A percentile compares a stretch with the other conserved stretches of the same genome.
Conservation (phyloP, 805 yeast species). For the Wickerhamomyces queroliae region DNA sequence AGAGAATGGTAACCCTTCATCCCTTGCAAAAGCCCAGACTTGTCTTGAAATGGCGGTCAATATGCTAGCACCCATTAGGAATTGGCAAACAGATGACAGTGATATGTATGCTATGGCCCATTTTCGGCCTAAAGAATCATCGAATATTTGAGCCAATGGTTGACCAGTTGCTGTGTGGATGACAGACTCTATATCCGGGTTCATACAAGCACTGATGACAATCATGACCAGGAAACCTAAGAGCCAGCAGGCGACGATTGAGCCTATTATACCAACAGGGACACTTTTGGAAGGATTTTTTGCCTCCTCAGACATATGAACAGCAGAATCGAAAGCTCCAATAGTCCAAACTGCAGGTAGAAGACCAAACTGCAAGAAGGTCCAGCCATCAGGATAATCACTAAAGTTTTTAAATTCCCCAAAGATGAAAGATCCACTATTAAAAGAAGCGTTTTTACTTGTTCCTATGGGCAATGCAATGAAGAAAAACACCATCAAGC, state of each 20-base stretch:
- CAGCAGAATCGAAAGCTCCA: slow-evolving; percentile 67
- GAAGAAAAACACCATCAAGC: slow-evolving; percentile 42
- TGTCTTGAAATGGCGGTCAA: slow-evolving; percentile 61
- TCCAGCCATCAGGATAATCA: slow-evolving; percentile 57
- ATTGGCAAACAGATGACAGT: slow-evolving; percentile 53
- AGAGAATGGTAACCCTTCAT: slow-evolving; percentile 64
- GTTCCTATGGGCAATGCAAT: slow-evolving; percentile 59
- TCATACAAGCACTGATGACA: slow-evolving; percentile 49
- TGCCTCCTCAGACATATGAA: slow-evolving; percentile 73
- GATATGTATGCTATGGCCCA: slow-evolving; percentile 65
- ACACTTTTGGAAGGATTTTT: slow-evolving; percentile 55
- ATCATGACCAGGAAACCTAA: slow-evolving; percentile 54
- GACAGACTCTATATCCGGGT: slow-evolving; percentile 36
- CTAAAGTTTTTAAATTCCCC: slow-evolving; percentile 43
- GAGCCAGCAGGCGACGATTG: slow-evolving; percentile 49
- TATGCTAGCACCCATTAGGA: slow-evolving; percentile 59
- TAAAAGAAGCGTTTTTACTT: slow-evolving; percentile 28
- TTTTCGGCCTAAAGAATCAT: slow-evolving; percentile 54
- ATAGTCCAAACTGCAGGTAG: slow-evolving; percentile 74
- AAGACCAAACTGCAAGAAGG: slow-evolving; percentile 42
- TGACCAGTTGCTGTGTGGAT: slow-evolving; percentile 44
- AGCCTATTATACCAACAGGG: slow-evolving; percentile 59
- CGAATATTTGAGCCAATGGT: slow-evolving; percentile 60
- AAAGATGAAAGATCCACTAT: slow-evolving; percentile 49
- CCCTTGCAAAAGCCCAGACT: slow-evolving; percentile 72